Conservation (phyloP, 2,329 filamentous ascomycete genomes). For the Arachnopeziza araneosa region DNA sequence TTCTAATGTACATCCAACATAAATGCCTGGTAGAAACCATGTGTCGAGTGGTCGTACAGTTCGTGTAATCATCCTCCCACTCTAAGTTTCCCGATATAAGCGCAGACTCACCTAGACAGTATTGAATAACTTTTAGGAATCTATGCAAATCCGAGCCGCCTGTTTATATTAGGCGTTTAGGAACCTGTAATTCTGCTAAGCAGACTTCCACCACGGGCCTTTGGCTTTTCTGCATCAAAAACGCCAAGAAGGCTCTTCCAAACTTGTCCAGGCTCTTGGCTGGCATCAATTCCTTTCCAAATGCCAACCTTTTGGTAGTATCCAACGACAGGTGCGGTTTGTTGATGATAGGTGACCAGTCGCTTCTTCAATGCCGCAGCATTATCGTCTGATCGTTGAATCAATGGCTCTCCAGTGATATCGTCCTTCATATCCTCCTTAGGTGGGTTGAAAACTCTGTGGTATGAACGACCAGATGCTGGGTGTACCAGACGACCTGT, state of each 20-base stretch:
- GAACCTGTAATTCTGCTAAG: constrained; percentile 31
- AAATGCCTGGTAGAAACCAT: not conserved
- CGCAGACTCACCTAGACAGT: not conserved
- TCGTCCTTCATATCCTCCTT: constrained; percentile 94
- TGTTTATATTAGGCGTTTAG: constrained; percentile 13
- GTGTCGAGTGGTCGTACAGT: not conserved
- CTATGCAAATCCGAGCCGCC: not conserved
- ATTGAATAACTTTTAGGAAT: not conserved
- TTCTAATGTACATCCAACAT: not conserved
- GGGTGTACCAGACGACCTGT: constrained; percentile 95
- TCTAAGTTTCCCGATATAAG: not conserved
- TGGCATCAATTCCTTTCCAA: constrained; percentile 93
- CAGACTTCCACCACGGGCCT: constrained; percentile 23
- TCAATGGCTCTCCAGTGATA: constrained; percentile 89
- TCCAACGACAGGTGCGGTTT: constrained; percentile 85
- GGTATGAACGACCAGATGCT: constrained; percentile 92
- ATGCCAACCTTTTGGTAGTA: constrained; percentile 98
- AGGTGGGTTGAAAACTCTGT: constrained; percentile 98
- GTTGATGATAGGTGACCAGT: constrained; percentile 84
- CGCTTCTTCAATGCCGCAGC: constrained; percentile 94
- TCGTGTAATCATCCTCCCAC: not conserved
- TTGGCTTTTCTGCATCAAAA: constrained; percentile 60
- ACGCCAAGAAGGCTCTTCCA: constrained; percentile 90
- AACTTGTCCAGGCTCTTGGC: constrained; percentile 90
- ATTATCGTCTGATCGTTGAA: constrained; percentile 97